Evolutionary conservation across 768 basidiomycete species (phyloP), one percentile per base, ranked within the genome.

Genomic region (Mycena albidolilacea): DNA sequence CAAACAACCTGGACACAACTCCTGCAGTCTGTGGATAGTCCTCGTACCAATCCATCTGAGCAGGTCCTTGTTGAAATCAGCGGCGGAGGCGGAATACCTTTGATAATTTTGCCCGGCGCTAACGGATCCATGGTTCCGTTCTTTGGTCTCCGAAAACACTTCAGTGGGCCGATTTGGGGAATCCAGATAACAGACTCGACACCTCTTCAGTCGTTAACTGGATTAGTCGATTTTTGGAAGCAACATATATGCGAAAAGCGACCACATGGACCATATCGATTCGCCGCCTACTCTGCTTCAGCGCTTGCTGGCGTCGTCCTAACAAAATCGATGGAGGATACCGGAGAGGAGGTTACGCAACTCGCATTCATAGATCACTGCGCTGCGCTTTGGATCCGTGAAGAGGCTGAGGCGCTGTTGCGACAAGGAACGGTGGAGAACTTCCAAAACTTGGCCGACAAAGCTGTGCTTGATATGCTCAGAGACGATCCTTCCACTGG

Each of bases 1-100:
- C 78, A 81, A 54, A 62, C 79, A 61, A 79, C 76, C 5, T 74
- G 81, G 44, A 19, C 57, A 6, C 7, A 59, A n/a, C 38, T 59
- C 21, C 14, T 43, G 41, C 9, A 43, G 14, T 14, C 14, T 14
- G 14, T 43, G 41, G 41, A 43, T 10, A 14, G 9, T 43, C 41
- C 41, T 9, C 6, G 14, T 9, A 43, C 6, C 44, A 39, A 5
- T 21, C 54, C 64, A 9, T 8, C 15, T 23, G 65, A 8, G 4
- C 30, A 74, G n/a, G 1, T 59, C 17, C 35, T 76, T 8, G 72
- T 73, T 15, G 69, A 76, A 46, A 64, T 75, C 17, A 60, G 73
- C 12, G 11, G 21, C 11, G 73, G 73, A 7, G 0, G 2, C 5
- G 73, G 50, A 5, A 48, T 37, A 2, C 73, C 73, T 1, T 66